Percentiles rank a stretch among this genome's conserved stretches.
Evolutionary conservation across 805 yeast species (phyloP).

Genomic region (Crinitomyces ghanaensis): DNA sequence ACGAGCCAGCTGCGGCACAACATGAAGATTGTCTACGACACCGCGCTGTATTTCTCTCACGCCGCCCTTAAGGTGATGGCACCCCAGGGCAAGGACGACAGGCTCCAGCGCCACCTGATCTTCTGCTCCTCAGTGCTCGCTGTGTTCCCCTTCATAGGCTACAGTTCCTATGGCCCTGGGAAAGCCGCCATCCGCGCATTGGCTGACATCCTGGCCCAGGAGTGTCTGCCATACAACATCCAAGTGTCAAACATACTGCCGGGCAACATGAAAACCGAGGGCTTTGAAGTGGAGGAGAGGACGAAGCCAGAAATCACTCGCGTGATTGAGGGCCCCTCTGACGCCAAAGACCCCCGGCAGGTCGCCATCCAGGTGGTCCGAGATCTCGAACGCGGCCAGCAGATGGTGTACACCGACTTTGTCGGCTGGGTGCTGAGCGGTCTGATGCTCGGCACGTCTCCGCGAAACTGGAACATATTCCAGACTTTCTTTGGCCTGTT

Average conservation of each 20-base stretch:
- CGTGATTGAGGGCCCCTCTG: slow-evolving; percentile 74
- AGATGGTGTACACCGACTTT: slow-evolving; percentile 68
- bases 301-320: slow-evolving; percentile 81
- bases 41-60: slow-evolving; percentile 64
- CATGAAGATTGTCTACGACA: slow-evolving; percentile 55
- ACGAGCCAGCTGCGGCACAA: slow-evolving; percentile 50
- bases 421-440: slow-evolving; percentile 74
- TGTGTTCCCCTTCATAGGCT: slow-evolving; percentile 82
- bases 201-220: slow-evolving; percentile 73
- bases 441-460: slow-evolving; percentile 56
- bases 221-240: slow-evolving; percentile 53
- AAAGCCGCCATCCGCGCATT: slow-evolving; percentile 74
- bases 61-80: slow-evolving; percentile 31
- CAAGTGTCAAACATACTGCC: slow-evolving; percentile 70
- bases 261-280: slow-evolving; percentile 86
- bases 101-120: slow-evolving; percentile 38
- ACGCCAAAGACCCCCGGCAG: slow-evolving; percentile 50
- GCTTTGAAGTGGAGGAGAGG: slow-evolving; percentile 64
- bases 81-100: slow-evolving; percentile 9
- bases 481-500: slow-evolving; percentile 39
- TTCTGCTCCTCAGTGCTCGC: slow-evolving; percentile 70
- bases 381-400: slow-evolving; percentile 51
- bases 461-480: slow-evolving; percentile 46
- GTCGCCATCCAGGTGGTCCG: slow-evolving; percentile 54
- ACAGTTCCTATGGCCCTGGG: slow-evolving; percentile 79